phyloP scores from a whole-genome alignment of 108 stramenopile species.

The Cylindrotheca closterium region DNA sequence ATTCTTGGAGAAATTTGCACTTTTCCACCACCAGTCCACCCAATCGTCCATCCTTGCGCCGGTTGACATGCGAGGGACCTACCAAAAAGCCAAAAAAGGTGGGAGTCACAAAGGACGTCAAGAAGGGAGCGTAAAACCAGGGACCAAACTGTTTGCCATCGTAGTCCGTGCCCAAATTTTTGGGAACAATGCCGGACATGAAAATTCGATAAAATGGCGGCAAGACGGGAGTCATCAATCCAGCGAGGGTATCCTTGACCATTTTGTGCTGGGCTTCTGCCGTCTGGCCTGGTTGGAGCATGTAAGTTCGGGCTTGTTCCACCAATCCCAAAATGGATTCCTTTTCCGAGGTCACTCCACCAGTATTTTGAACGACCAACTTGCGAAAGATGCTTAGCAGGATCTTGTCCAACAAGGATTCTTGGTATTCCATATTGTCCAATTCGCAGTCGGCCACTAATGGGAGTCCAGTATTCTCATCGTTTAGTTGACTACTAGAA shows the following conservation, averaged over 20 bases:
- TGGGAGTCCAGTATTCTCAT: constrained; percentile 31
- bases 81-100: constrained; percentile 87
- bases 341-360: constrained; percentile 46
- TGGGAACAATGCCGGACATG: constrained; percentile 86
- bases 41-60: constrained; percentile 73
- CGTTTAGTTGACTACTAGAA: constrained; percentile 3
- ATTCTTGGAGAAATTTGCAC: constrained; percentile 90
- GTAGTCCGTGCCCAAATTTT: constrained; percentile 48
- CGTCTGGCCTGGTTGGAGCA: constrained; percentile 70
- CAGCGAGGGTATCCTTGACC: constrained; percentile 71
- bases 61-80: constrained; percentile 79
- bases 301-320: constrained; percentile 78
- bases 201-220: constrained; percentile 91
- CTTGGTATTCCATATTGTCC: constrained; percentile 54
- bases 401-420: constrained; percentile 57
- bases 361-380: constrained; percentile 62
- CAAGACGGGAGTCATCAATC: constrained; percentile 86
- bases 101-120: constrained; percentile 89
- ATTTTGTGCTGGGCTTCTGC: constrained; percentile 74
- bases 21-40: constrained; percentile 92
- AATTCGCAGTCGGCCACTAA: constrained; percentile 76
- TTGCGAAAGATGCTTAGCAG: constrained; percentile 73
- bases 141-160: constrained; percentile 79
- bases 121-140: constrained; percentile 83
- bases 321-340: constrained; percentile 73